Base-by-base conservation (phyloP, 768 basidiomycete species). In the Cystobasidium tubakii region DNA sequence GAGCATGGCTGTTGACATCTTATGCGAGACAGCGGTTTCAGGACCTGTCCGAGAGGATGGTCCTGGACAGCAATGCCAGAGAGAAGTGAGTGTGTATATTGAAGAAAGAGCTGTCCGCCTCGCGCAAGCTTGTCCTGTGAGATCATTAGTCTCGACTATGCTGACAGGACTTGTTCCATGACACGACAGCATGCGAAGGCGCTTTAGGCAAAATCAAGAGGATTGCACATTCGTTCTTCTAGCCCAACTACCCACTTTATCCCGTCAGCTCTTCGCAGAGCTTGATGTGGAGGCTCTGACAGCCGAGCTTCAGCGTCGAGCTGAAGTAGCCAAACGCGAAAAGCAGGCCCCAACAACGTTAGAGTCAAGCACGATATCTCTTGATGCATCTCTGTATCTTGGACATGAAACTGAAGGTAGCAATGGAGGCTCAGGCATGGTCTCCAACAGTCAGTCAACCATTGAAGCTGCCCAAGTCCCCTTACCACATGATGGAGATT, bases 231-330 rank as follows among this genome's bases (percentile, higher is more conserved):
- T 87, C 79, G 91, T 89, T 0, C 83, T 89, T 62, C 86, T 89
- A 79, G 87, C 88, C 0, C 80, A 78, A 43, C 81, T 90, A 21
- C 87, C 88, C 1, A 87, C 88, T 0, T 84, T 91, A 21, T 84
- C 86, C 6, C 82, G 85, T 17, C 86, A 88, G 74, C 83, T 92
- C 15, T 81, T 89, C n/a, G 82, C 84, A 27, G 86, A 86, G 34
- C 88, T 92, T 86, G 87, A 92, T 75, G 88, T 92, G 21, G 90
- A 92, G 76, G 83, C 83, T 0, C 81, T 90, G 15, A 90, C 88
- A 0, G 80, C 84, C 19, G 88, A 84, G 75, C 78, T 87, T 23
- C 85, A 65, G 21, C 42, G 66, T 23, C 54, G 75, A n/a, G 76
- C 74, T 7, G 54, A 69, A 25, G 55, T 43, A 63, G 62, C 69